A percentile compares a stretch with the other conserved stretches of the same genome.
phyloP scores from a whole-genome alignment of 208 protist genomes.

The Trypanosoma lewisi region DNA sequence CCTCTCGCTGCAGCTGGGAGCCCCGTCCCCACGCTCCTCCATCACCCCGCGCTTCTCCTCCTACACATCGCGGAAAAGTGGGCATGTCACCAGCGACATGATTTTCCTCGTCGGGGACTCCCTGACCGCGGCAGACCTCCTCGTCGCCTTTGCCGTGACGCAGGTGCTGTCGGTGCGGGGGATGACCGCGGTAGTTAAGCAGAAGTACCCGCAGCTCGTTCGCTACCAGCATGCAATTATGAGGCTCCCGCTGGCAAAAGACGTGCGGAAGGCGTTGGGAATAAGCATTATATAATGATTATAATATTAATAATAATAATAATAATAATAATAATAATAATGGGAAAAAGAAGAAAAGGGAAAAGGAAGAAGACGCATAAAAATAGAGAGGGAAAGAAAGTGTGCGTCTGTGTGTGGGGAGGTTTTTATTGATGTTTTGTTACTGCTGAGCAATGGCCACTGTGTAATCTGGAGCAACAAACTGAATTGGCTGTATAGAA shows the following conservation, averaged over 20 bases:
- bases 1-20: not conserved
- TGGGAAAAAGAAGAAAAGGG: not conserved
- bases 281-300: conserved; percentile 26
- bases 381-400: not conserved
- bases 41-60: conserved; percentile 11
- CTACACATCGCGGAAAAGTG: conserved; percentile 25
- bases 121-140: conserved; percentile 67
- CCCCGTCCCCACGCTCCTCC: not conserved
- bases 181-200: conserved; percentile 27
- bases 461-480: too few relatives aligned
- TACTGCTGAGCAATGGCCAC: too few relatives aligned
- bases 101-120: conserved; percentile 71
- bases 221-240: conserved; percentile 51
- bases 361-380: conserved; percentile 1
- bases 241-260: conserved; percentile 48
- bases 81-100: conserved; percentile 28
- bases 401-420: too few relatives aligned
- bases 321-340: not conserved
- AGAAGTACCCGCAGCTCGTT: conserved; percentile 27
- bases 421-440: too few relatives aligned
- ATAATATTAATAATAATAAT: not conserved
- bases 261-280: conserved; percentile 57
- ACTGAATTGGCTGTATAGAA: not conserved
- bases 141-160: conserved; percentile 47
- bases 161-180: conserved; percentile 21